These are phyloP conservation scores for Rhizopogon vinicolor DNA, from an alignment of 768 basidiomycete species.

Conservation along the genomic window DNA sequence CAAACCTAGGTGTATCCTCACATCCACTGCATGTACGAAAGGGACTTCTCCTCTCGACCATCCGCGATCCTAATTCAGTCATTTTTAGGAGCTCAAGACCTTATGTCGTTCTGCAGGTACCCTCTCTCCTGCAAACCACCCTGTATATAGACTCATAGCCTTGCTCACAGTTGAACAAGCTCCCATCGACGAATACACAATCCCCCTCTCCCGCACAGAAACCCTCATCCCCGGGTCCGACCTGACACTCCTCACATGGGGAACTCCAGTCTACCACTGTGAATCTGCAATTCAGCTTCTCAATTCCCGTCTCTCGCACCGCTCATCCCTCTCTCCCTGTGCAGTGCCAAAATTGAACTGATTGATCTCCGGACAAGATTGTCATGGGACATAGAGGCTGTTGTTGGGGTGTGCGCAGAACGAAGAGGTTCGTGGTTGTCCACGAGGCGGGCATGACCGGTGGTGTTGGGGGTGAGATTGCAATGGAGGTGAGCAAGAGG, in stretches of 20 bases:
- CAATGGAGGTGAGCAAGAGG: slow-evolving; percentile 89
- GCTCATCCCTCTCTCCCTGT: slow-evolving; percentile 60
- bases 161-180: slow-evolving; percentile 77
- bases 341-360: slow-evolving; percentile 74
- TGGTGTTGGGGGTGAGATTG: slow-evolving; percentile 87
- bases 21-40: slow-evolving; percentile 32
- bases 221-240: slow-evolving; percentile 70
- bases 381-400: slow-evolving; percentile 82
- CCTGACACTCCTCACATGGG: slow-evolving; percentile 88
- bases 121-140: neutral
- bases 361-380: slow-evolving; percentile 88
- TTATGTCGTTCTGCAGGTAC: slow-evolving; percentile 85
- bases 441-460: slow-evolving; percentile 89
- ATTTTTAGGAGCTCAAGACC: slow-evolving; percentile 93
- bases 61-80: slow-evolving; percentile 90
- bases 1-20: no score
- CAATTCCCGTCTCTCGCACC: slow-evolving; percentile 51
- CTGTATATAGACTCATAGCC: slow-evolving; percentile 3
- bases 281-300: slow-evolving; percentile 79
- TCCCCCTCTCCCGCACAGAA: slow-evolving; percentile 82
- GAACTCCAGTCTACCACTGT: slow-evolving; percentile 90
- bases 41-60: slow-evolving; percentile 79
- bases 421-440: slow-evolving; percentile 84
- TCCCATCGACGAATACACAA: slow-evolving; percentile 77
- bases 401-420: slow-evolving; percentile 78